Evolutionary conservation across 2,329 filamentous ascomycete species (phyloP).

Genomic region (Cadophora sp.): DNA sequence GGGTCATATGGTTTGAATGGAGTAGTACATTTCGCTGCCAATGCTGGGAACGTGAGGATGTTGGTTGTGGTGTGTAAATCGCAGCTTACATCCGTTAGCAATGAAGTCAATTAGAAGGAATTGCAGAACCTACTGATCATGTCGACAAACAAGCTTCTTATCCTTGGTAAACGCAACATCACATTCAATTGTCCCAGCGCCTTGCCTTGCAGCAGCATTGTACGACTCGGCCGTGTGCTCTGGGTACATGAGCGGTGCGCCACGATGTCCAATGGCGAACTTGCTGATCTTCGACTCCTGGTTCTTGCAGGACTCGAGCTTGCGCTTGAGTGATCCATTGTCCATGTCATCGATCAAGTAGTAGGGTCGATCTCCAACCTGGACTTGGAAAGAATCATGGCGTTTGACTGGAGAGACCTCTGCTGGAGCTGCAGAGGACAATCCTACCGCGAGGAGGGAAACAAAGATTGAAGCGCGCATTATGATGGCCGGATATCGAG

Average conservation of each 20-base stretch:
- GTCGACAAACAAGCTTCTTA: constrained; percentile 16
- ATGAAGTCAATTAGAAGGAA: neutral
- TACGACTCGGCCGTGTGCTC: constrained; percentile 14
- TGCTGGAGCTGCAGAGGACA: constrained; percentile 9
- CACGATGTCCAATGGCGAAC: constrained; percentile 17
- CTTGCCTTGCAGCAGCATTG: constrained; percentile 16
- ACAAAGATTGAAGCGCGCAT: constrained; percentile 11
- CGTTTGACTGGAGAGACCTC: neutral
- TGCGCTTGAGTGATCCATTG: constrained; percentile 14
- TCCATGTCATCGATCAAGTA: constrained; percentile 16
- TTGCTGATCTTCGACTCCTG: constrained; percentile 13
- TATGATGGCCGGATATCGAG: neutral
- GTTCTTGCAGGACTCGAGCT: constrained; percentile 18
- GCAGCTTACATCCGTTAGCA: neutral
- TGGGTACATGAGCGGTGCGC: constrained; percentile 15
- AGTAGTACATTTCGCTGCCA: constrained; percentile 15
- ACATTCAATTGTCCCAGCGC: constrained; percentile 11
- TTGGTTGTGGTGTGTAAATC: constrained; percentile 19
- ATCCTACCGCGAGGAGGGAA: constrained; percentile 1
- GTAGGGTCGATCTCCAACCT: constrained; percentile 13
- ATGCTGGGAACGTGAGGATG: constrained; percentile 6
- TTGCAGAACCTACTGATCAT: constrained; percentile 6
- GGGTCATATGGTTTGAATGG: constrained; percentile 15
- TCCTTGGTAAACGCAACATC: constrained; percentile 18
- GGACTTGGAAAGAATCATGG: constrained; percentile 11